Conservation (phyloP, 176 grass and related monocot genomes). For the Zizania latifolia region DNA sequence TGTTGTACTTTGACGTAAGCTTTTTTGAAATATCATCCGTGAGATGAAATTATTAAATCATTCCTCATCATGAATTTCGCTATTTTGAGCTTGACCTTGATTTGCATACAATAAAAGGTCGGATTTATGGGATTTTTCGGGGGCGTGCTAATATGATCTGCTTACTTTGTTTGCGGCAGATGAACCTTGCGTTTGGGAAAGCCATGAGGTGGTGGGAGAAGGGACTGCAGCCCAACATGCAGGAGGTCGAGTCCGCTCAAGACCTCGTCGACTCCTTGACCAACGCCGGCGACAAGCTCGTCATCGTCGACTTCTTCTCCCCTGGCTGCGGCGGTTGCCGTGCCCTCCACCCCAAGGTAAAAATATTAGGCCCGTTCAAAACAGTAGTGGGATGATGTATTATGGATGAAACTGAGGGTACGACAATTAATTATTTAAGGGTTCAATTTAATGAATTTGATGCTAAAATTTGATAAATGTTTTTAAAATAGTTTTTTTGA, state of each 20-base stretch:
- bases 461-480: no score
- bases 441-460: no score
- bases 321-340: conserved; percentile 86
- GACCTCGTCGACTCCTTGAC: conserved; percentile 62
- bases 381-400: no score
- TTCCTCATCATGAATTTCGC: no score
- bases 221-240: conserved; percentile 72
- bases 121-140: not conserved
- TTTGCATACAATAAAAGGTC: no score
- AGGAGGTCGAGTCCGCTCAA: conserved; percentile 76
- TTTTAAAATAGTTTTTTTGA: no score
- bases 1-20: no score
- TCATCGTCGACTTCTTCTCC: conserved; percentile 88
- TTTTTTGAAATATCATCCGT: no score
- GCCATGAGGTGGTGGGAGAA: conserved; percentile 85
- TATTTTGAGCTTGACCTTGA: not conserved
- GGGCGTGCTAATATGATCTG: not conserved
- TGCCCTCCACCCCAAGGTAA: conserved; percentile 91
- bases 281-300: conserved; percentile 69
- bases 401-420: no score
- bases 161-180: conserved; percentile 26
- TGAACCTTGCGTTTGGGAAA: conserved; percentile 59
- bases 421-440: no score
- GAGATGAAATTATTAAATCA: not conserved
- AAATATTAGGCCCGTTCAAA: no score